Evolutionary conservation across 768 basidiomycete species (phyloP).

Genomic region (Clitopilus hobsonii): DNA sequence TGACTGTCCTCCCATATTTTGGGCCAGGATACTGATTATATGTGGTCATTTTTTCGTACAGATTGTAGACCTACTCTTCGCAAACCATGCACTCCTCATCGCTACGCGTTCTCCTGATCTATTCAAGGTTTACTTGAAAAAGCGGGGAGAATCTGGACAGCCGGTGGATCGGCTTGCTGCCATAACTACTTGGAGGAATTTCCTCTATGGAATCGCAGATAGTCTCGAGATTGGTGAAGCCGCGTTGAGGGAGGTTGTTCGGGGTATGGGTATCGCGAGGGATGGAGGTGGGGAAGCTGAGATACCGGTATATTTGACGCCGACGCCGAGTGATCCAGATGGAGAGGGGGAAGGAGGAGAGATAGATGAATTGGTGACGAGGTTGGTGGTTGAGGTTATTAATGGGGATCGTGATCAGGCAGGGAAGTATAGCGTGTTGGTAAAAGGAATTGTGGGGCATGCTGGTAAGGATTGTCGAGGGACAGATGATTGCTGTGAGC

Average conservation of each 20-base stretch:
- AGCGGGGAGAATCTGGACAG: no score
- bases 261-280: conserved; percentile 33
- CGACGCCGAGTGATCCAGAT: no score
- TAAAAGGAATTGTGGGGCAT: background rate
- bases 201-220: conserved; percentile 39
- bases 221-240: conserved; percentile 23
- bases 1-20: background rate
- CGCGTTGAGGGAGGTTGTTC: conserved; percentile 34
- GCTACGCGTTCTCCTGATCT: conserved; percentile 36
- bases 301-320: conserved; percentile 43
- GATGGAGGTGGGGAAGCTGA: no score
- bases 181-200: conserved; percentile 50
- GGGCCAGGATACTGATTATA: background rate
- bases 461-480: background rate
- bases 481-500: no score
- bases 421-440: background rate
- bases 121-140: conserved; percentile 47
- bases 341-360: background rate
- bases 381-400: background rate
- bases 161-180: no score
- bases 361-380: background rate
- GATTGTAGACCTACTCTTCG: conserved; percentile 42
- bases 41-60: conserved; percentile 17
- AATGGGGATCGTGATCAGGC: background rate
- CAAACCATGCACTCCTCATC: conserved; percentile 31